phyloP scores from a whole-genome alignment of 257 asterid species.

The Vinca minor region DNA sequence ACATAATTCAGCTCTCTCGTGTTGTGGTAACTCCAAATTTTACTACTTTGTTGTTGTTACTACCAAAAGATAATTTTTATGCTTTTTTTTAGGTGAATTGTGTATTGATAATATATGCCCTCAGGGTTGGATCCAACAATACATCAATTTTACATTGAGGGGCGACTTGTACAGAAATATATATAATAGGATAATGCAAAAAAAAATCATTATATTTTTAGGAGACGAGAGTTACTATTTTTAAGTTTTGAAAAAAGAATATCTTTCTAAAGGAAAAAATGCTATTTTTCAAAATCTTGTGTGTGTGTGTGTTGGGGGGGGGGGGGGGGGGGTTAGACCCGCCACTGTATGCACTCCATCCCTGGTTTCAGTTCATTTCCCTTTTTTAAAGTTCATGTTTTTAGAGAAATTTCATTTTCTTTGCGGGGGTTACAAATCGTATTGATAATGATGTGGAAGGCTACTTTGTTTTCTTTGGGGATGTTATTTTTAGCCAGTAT shows the following conservation, averaged over 20 bases:
- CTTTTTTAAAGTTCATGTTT: neutral
- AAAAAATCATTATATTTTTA: no score
- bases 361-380: neutral
- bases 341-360: neutral
- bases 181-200: no score
- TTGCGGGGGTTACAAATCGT: neutral
- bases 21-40: slow-evolving; percentile 42
- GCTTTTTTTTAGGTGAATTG: neutral
- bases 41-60: neutral
- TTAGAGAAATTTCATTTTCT: neutral
- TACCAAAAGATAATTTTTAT: neutral
- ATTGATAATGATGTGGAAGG: neutral
- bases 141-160: no score
- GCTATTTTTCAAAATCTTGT: no score
- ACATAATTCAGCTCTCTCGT: slow-evolving; percentile 45
- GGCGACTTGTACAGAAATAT: no score
- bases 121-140: no score
- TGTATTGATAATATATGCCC: slow-evolving; percentile 5
- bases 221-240: no score
- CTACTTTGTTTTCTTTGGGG: neutral
- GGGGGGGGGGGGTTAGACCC: no score
- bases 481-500: neutral
- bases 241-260: no score
- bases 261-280: no score
- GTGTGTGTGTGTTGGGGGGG: no score